Evolutionary conservation across 2,329 filamentous ascomycete genomes (phyloP), one percentile per base, ranked within the genome.

Genomic region (Ophiocordyceps camponoti-saundersi): DNA sequence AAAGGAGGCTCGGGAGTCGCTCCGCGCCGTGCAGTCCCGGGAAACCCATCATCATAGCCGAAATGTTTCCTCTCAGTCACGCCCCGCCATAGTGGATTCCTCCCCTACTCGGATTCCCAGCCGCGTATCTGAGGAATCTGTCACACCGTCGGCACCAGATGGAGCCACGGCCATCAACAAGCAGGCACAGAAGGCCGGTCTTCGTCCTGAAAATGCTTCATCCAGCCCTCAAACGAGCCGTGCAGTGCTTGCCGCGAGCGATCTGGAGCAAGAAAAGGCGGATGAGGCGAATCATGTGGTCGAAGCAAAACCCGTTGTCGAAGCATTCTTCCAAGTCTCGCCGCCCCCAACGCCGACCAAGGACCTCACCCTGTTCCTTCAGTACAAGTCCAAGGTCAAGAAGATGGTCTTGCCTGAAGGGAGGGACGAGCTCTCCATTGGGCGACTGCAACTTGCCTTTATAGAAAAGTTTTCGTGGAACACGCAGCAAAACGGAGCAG

Each of bases 391-490:
- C 55, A 92, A 92, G 60, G 89, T 96, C 55, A 96, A 95, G 66
- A 96, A 96, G 61, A 93, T 93, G 59, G 79, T 95, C 16, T 74
- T 96, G 32, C 69, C 85, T 1, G 88, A 93, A 60, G 90, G 90
- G 1, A 81, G 82, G 53, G 80, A 81, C 30, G 87, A 90, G 51
- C 71, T 98, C 12, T 90, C 86, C 3, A 82, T 95, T 49, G 88
- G 88, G 1, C 78, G 89, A 22, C 65, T 98, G 48, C 90, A 98
- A 61, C 73, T 98, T 26, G 90, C 92, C 1, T 98, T 98, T 56
- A 98, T 98, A 55, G 92, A 98, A 55, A 98, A 95, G 61, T 98
- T 98, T 59, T 92, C 90, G 0, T 98, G 93, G 89, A 96, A 95
- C 56, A 95, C 90, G 1, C 89, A 96, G 55, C 83, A 87, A 50